Conservation (phyloP, 2,329 filamentous ascomycete genomes). For the Xylaria sp. region DNA sequence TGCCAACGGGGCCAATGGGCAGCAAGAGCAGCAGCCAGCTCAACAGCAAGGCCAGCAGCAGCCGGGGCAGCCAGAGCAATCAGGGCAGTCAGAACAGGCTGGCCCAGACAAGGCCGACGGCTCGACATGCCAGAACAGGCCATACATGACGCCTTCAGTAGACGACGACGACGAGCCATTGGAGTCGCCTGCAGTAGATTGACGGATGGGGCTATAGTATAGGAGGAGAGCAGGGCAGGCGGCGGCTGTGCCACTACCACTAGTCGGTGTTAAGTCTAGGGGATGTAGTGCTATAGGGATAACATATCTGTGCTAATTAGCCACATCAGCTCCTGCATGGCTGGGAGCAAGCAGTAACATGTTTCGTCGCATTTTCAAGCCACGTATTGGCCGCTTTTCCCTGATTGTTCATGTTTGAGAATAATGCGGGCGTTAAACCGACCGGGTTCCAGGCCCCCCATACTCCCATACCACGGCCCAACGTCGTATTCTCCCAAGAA, state of each 20-base stretch:
- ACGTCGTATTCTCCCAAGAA: conserved; percentile 6
- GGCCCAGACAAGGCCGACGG: conserved; percentile 24
- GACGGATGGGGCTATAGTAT: conserved; percentile 22
- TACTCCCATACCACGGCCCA: background rate
- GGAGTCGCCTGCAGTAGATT: conserved; percentile 45
- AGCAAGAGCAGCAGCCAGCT: background rate
- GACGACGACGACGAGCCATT: conserved; percentile 35
- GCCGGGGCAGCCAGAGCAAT: too few relatives aligned
- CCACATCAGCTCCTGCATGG: conserved; percentile 20
- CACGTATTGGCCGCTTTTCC: conserved; percentile 18
- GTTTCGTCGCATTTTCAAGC: conserved; percentile 12
- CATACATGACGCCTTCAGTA: conserved; percentile 9
- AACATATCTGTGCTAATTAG: conserved; percentile 27
- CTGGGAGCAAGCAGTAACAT: conserved; percentile 13
- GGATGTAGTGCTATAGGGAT: conserved; percentile 6
- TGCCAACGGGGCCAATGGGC: background rate
- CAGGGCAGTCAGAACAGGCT: background rate
- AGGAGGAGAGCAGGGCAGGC: background rate
- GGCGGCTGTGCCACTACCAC: too few relatives aligned
- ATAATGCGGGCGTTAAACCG: conserved; percentile 15
- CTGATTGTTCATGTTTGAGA: conserved; percentile 24
- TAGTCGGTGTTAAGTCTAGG: background rate
- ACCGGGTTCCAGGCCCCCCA: conserved; percentile 3
- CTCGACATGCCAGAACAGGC: conserved; percentile 25
- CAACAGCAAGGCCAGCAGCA: background rate